Percentiles rank a stretch among this genome's conserved stretches.
Evolutionary conservation across 1,284 basidiomycete species (phyloP).

Genomic region (Rhodofomes roseus): DNA sequence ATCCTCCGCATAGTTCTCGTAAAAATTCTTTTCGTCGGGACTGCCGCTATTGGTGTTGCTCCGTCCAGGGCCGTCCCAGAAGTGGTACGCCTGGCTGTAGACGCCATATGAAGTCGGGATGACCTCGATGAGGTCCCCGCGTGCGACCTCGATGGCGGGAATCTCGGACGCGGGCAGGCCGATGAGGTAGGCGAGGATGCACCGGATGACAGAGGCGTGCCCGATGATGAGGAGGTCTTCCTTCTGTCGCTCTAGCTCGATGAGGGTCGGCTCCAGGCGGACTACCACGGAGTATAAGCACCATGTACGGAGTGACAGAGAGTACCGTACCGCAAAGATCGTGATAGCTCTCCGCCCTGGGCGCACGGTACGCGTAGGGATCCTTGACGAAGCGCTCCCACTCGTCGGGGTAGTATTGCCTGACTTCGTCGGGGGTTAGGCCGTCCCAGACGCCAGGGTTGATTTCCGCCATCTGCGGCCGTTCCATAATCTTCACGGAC

Average conservation of each 20-base stretch:
- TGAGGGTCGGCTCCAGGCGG: slow-evolving; percentile 78
- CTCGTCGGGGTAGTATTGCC: slow-evolving; percentile 89
- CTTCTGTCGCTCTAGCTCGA: slow-evolving; percentile 79
- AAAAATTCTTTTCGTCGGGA: slow-evolving; percentile 71
- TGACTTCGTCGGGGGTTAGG: slow-evolving; percentile 85
- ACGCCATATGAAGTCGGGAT: slow-evolving; percentile 90
- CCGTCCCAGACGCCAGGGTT: slow-evolving; percentile 98
- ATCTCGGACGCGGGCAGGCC: slow-evolving; percentile 96
- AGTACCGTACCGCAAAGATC: slow-evolving; percentile 65
- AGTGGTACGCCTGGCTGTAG: slow-evolving; percentile 84
- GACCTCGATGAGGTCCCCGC: slow-evolving; percentile 87
- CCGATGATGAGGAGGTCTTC: slow-evolving; percentile 79
- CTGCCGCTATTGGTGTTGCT: slow-evolving; percentile 34
- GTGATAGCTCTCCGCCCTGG: slow-evolving; percentile 93
- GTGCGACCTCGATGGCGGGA: slow-evolving; percentile 92
- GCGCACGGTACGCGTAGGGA: slow-evolving; percentile 91
- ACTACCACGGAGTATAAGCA: slow-evolving; percentile 36
- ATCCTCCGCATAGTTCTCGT: slow-evolving; percentile 84
- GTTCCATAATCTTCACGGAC: slow-evolving; percentile 85
- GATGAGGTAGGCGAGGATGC: slow-evolving; percentile 88
- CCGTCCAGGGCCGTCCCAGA: slow-evolving; percentile 85
- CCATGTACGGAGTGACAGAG: not conserved
- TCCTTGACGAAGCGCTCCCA: slow-evolving; percentile 91
- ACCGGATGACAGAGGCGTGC: slow-evolving; percentile 96
- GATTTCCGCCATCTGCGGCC: slow-evolving; percentile 95